Percentiles rank a stretch among this genome's conserved stretches.
Conservation (phyloP, 164 flowering plant genomes). For the Santalum album region DNA sequence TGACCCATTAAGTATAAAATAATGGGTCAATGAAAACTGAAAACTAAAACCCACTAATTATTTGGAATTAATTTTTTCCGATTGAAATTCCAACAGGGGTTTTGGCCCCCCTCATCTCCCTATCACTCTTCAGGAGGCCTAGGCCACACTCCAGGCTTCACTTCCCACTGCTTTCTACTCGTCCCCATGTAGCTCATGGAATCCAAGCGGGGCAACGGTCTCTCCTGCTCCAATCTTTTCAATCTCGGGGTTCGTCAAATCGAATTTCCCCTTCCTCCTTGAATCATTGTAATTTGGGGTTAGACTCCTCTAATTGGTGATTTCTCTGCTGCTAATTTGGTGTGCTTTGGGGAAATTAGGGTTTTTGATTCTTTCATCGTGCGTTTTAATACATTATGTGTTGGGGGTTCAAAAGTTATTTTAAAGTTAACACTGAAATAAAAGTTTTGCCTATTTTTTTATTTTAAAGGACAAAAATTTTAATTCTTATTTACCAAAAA, state of each 20-base stretch:
- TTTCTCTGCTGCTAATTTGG: conserved; percentile 5
- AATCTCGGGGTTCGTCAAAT: conserved; percentile 35
- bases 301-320: no score
- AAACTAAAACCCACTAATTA: no score
- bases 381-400: conserved; percentile 1
- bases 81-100: no score
- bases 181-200: conserved; percentile 34
- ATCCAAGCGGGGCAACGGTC: conserved; percentile 28
- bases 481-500: no score
- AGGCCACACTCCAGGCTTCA: conserved; percentile 11
- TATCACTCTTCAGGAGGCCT: conserved; percentile 9
- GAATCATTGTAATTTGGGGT: no score
- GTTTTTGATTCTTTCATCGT: conserved; percentile 1
- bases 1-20: no score
- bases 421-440: no score
- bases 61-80: no score
- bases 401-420: not conserved
- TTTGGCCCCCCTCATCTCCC: not conserved
- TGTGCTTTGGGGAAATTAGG: conserved; percentile 5
- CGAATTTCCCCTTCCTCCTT: no score
- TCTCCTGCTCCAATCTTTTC: conserved; percentile 59
- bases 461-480: no score
- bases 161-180: conserved; percentile 4
- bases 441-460: no score
- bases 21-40: no score